Evolutionary conservation across 805 yeast genomes (phyloP), one percentile per base, ranked within the genome.

Genomic region (Lipomyces kockii): DNA sequence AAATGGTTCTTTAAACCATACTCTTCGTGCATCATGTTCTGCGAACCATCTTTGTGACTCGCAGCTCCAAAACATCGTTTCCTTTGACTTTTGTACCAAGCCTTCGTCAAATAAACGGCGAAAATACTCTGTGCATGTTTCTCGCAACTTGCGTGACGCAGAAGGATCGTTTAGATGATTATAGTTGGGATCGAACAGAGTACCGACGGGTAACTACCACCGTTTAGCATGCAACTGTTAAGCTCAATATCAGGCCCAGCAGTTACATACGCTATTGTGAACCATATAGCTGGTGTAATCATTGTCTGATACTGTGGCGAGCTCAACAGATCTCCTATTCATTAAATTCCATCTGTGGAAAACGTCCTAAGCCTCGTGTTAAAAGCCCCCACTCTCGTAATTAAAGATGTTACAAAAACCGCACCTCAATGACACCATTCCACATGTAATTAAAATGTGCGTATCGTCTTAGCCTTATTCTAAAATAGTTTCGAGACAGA

Each of bases 301-400:
- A 17, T 43, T n/a, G 22, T 43, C 49, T n/a, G 49, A 6, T n/a
- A n/a, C 49, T n/a, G 49, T 12, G 14, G 8, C 20, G 3, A 43
- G 8, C 52, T 35, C 25, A 22, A 62, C 27, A 5, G 37, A 17
- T 7, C 29, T 20, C 20, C 51, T 34, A n/a, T 32, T 39, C 65
- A 62, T 57, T 11, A 46, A 17, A 51, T 62, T 62, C 58, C 53
- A 51, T 17, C 61, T 60, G 27, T 49, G 58, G 20, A 46, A 35
- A 4, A 62, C 65, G 14, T 78, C 81, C 61, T 62, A 29, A 22
- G 34, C 8, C 9, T 14, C 17, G 9, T 5, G 49, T 43, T n/a
- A 43, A n/a, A 5, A 17, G 12, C 2, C n/a, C n/a, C 49, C 1
- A 17, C 49, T n/a, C 9, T 43, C 22, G 49, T n/a, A 6, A n/a